phyloP scores from a whole-genome alignment of 345 rosid species.

The Adansonia digitata region DNA sequence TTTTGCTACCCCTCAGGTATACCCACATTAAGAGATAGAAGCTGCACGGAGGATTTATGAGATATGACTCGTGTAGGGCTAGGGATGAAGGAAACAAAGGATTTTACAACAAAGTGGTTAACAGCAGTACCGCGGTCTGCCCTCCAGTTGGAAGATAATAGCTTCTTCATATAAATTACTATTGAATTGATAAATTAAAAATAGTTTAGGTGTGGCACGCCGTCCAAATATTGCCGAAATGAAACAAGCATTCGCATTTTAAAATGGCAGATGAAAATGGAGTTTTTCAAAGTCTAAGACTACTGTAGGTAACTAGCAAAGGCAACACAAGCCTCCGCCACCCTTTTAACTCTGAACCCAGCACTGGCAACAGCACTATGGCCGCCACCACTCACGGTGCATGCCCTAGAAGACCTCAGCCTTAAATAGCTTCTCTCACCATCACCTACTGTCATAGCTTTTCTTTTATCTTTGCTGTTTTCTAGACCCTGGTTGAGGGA shows the following conservation, averaged over 20 bases:
- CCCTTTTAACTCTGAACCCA: not conserved
- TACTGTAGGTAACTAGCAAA: not conserved
- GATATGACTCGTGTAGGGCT: not conserved
- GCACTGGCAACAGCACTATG: too few relatives aligned
- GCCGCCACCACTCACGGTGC: not conserved
- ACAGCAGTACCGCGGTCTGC: not conserved
- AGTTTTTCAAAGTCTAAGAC: constrained; percentile 9
- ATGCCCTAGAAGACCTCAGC: not conserved
- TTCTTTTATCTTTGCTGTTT: too few relatives aligned
- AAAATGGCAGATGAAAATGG: not conserved
- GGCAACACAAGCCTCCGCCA: constrained; percentile 17
- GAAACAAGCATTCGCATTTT: not conserved
- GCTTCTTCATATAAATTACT: constrained; percentile 10
- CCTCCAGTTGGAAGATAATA: not conserved
- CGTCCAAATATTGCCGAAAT: constrained; percentile 33
- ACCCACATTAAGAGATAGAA: not conserved
- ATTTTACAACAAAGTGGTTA: not conserved
- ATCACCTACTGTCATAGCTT: not conserved
- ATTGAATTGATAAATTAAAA: not conserved
- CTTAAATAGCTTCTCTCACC: not conserved
- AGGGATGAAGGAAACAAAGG: not conserved
- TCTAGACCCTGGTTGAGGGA: too few relatives aligned
- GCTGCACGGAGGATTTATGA: not conserved
- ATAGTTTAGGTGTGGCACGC: constrained; percentile 28
- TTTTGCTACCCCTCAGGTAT: not conserved